Evolutionary conservation across 2,329 filamentous ascomycete species (phyloP).

Genomic region (Pseudocercospora pini-densiflorae): DNA sequence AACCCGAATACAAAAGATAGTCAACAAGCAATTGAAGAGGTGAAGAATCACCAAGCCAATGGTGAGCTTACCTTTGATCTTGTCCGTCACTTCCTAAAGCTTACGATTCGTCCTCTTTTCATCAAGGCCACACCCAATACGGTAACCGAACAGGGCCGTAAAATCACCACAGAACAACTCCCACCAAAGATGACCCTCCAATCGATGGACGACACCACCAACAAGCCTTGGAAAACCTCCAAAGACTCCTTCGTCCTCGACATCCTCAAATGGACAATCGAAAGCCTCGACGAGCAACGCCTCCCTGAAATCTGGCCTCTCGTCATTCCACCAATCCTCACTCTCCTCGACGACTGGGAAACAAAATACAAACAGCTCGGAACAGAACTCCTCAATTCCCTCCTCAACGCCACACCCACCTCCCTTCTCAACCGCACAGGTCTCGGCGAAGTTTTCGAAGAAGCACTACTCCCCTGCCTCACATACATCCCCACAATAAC

Average conservation of each 20-base stretch:
- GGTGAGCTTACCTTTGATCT: constrained; percentile 57
- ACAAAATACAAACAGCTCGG: constrained; percentile 60
- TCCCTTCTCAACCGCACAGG: constrained; percentile 65
- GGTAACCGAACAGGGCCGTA: constrained; percentile 63
- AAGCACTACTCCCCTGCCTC: constrained; percentile 73
- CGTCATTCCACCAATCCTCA: constrained; percentile 70
- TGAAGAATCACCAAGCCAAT: constrained; percentile 43
- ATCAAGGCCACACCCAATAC: constrained; percentile 57
- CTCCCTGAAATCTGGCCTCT: constrained; percentile 68
- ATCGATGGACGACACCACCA: constrained; percentile 46
- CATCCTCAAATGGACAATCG: constrained; percentile 66
- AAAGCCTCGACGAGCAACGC: constrained; percentile 53
- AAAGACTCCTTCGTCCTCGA: constrained; percentile 56
- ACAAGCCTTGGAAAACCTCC: constrained; percentile 66
- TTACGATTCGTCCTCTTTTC: constrained; percentile 71
- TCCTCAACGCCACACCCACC: constrained; percentile 61
- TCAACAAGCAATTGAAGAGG: constrained; percentile 50
- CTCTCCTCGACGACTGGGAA: constrained; percentile 68
- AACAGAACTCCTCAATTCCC: constrained; percentile 57
- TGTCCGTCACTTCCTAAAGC: constrained; percentile 62
- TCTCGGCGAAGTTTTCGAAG: constrained; percentile 69
- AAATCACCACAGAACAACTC: constrained; percentile 51
- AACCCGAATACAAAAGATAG: constrained; percentile 70
- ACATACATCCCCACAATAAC: constrained; percentile 78
- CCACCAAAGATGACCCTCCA: constrained; percentile 43